A percentile compares a stretch with the other conserved stretches of the same genome.
Evolutionary conservation across 2,329 filamentous ascomycete species (phyloP).

Genomic region (Neonectria neomacrospora): DNA sequence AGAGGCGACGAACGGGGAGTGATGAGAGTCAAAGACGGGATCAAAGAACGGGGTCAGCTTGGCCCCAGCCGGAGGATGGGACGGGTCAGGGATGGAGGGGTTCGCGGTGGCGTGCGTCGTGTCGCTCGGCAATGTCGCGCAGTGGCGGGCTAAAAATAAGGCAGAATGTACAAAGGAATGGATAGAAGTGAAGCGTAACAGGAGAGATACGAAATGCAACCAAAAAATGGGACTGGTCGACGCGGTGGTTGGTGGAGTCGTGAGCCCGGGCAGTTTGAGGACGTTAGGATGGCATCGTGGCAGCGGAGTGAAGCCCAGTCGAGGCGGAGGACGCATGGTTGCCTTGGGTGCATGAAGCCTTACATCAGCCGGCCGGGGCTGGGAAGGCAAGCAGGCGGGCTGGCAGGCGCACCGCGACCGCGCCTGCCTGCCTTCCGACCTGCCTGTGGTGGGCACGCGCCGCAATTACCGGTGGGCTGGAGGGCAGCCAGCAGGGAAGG

Average conservation of each 20-base stretch:
- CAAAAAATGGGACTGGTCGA: conserved; percentile 18
- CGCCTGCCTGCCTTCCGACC: conserved; percentile 3
- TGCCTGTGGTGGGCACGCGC: conserved; percentile 5
- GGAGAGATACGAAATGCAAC: conserved; percentile 16
- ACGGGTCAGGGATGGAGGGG: conserved; percentile 44
- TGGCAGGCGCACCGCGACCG: neutral
- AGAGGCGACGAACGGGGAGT: conserved; percentile 5
- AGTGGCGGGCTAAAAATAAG: conserved; percentile 28
- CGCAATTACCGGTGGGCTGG: neutral
- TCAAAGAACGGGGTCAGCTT: conserved; percentile 19
- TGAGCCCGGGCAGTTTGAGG: conserved; percentile 8
- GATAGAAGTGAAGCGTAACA: conserved; percentile 28
- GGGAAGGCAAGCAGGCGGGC: conserved; percentile 9
- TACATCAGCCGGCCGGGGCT: conserved; percentile 28
- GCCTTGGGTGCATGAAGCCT: conserved; percentile 28
- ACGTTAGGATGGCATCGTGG: conserved; percentile 41
- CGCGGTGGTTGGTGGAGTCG: conserved; percentile 20
- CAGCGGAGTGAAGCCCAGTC: conserved; percentile 38
- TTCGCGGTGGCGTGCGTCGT: conserved; percentile 45
- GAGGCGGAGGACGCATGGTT: conserved; percentile 31
- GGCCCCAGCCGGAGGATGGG: conserved; percentile 14
- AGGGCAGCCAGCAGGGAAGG: neutral
- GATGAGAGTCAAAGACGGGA: conserved; percentile 16
- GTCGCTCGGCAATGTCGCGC: conserved; percentile 45
- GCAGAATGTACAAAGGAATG: conserved; percentile 32